phyloP scores from a whole-genome alignment of 495 filamentous ascomycete genomes.

The Hypoxylon perforatum region DNA sequence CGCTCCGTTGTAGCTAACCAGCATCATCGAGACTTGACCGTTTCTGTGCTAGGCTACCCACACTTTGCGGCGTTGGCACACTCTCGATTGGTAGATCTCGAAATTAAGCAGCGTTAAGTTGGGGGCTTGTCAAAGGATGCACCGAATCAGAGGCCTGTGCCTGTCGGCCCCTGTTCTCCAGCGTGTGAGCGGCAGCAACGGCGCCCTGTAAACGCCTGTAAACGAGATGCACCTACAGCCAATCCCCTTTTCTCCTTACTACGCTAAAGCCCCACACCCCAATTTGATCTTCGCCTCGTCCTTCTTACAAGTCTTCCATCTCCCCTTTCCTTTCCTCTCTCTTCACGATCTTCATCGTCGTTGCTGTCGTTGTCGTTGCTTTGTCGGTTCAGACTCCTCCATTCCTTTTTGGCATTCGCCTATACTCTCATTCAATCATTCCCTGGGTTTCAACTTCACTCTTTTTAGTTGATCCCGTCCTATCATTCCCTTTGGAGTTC shows the following conservation, averaged over 20 bases:
- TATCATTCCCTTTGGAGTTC: slow-evolving; percentile 57
- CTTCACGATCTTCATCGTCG: slow-evolving; percentile 62
- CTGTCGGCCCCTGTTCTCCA: slow-evolving; percentile 24
- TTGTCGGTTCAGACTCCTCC: slow-evolving; percentile 46
- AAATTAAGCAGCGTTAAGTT: slow-evolving; percentile 41
- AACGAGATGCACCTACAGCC: slow-evolving; percentile 25
- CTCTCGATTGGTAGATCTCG: slow-evolving; percentile 31
- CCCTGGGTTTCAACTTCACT: slow-evolving; percentile 81
- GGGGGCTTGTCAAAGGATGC: slow-evolving; percentile 7
- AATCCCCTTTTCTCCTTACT: slow-evolving; percentile 22
- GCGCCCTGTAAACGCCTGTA: background rate
- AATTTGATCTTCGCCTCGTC: slow-evolving; percentile 36
- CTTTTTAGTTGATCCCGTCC: slow-evolving; percentile 72
- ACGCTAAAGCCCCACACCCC: slow-evolving; percentile 11
- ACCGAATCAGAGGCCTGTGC: slow-evolving; percentile 35
- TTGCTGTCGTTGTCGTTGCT: slow-evolving; percentile 51
- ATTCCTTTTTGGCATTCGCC: slow-evolving; percentile 39
- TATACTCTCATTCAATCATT: slow-evolving; percentile 46
- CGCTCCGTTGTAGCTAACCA: slow-evolving; percentile 20
- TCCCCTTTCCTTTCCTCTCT: slow-evolving; percentile 48
- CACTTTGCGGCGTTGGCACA: slow-evolving; percentile 5
- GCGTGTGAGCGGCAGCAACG: slow-evolving; percentile 14
- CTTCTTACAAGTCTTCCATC: slow-evolving; percentile 43
- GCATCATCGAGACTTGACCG: slow-evolving; percentile 30
- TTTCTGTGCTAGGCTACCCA: slow-evolving; percentile 24